Evolutionary conservation across 129 eudicot genomes (phyloP).

Genomic region (Chrysanthemum lavandulifolium): DNA sequence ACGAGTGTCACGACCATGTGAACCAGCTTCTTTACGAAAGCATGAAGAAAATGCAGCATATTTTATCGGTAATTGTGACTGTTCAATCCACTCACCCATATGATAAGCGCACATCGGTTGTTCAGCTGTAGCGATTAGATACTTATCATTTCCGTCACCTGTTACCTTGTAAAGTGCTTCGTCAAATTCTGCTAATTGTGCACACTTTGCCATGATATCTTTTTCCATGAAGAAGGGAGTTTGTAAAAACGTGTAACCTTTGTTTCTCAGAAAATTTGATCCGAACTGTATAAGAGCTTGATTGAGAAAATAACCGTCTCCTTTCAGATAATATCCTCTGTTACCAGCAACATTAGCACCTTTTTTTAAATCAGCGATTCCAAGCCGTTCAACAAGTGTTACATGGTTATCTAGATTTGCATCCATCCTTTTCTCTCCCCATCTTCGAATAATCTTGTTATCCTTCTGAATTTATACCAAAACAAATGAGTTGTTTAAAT

Average conservation of each 20-base stretch:
- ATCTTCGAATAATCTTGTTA: conserved; percentile 50
- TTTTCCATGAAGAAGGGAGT: conserved; percentile 77
- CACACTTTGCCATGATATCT: conserved; percentile 77
- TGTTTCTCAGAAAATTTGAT: conserved; percentile 46
- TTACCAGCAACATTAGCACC: conserved; percentile 69
- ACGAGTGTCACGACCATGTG: conserved; percentile 75
- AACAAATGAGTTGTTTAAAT: background rate
- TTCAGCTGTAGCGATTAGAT: conserved; percentile 77
- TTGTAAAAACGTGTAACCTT: conserved; percentile 48
- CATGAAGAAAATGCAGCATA: conserved; percentile 74
- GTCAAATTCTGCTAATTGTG: conserved; percentile 75
- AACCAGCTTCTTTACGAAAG: conserved; percentile 82
- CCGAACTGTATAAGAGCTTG: conserved; percentile 74
- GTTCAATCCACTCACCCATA: conserved; percentile 70
- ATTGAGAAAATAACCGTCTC: conserved; percentile 65
- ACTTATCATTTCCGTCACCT: conserved; percentile 77
- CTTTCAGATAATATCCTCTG: conserved; percentile 69
- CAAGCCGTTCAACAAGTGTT: conserved; percentile 74
- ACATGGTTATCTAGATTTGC: conserved; percentile 60
- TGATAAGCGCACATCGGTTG: conserved; percentile 85
- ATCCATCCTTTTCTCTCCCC: conserved; percentile 65
- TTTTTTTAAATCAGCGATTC: conserved; percentile 57
- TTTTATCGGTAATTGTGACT: conserved; percentile 55
- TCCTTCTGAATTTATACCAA: conserved; percentile 42
- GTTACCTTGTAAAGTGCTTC: conserved; percentile 82